phyloP scores from a whole-genome alignment of 164 flowering plant genomes.

The Sedum album region DNA sequence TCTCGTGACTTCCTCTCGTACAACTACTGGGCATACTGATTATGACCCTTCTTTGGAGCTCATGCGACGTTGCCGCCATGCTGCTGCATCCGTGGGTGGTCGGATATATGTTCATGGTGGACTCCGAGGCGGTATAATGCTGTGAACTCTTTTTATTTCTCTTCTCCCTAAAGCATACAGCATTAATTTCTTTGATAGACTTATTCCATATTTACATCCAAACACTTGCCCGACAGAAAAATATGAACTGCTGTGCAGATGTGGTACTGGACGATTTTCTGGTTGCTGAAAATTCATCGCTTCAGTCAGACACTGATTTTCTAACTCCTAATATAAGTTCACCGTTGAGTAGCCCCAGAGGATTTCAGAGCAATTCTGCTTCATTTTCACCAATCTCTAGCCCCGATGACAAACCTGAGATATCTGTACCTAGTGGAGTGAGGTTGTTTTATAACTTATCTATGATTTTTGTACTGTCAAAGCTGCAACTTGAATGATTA shows the following conservation, averaged over 20 bases:
- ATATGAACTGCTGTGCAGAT: too few species aligned
- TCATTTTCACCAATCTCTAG: conserved; percentile 14
- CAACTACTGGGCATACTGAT: conserved; percentile 45
- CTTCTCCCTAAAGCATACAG: neutral
- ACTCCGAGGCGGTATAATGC: conserved; percentile 72
- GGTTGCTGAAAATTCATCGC: conserved; percentile 77
- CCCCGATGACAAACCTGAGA: conserved; percentile 10
- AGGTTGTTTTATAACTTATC: too few species aligned
- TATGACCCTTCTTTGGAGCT: conserved; percentile 66
- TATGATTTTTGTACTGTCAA: too few species aligned
- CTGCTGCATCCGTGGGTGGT: conserved; percentile 84
- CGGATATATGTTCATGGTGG: conserved; percentile 85
- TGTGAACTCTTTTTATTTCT: neutral
- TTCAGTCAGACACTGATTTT: conserved; percentile 49
- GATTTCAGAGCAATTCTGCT: conserved; percentile 12
- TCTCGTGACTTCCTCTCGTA: conserved; percentile 56
- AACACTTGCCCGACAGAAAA: neutral
- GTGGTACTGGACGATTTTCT: conserved; percentile 73
- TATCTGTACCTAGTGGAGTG: neutral
- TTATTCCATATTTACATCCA: neutral
- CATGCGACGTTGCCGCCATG: conserved; percentile 97
- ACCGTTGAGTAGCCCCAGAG: conserved; percentile 31
- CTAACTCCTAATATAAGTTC: conserved; percentile 45
- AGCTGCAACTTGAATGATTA: neutral
- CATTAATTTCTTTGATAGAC: neutral